These are phyloP conservation scores for Vitis rotundifolia DNA, from an alignment of 164 flowering plant species.

Conservation along the genomic window DNA sequence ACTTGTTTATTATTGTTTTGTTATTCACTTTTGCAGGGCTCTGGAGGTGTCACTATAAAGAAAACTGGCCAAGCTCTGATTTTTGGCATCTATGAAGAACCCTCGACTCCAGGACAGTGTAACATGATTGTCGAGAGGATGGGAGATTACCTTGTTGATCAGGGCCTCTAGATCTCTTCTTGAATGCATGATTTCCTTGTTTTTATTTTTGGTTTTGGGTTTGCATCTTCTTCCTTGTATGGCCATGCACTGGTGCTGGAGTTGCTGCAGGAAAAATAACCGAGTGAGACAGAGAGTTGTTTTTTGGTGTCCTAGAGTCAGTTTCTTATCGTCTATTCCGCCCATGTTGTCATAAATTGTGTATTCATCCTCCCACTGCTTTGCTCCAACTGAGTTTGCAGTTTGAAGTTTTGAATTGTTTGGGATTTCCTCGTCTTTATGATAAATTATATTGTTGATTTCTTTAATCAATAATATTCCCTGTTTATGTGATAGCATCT, in stretches of 20 bases:
- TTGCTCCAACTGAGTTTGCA: not conserved
- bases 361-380: slow-evolving; percentile 1
- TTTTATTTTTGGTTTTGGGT: slow-evolving; percentile 2
- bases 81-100: slow-evolving; percentile 41
- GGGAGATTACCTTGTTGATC: slow-evolving; percentile 46
- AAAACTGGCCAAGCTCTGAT: slow-evolving; percentile 37
- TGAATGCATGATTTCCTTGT: not conserved
- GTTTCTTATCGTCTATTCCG: not conserved
- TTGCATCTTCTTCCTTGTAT: slow-evolving; percentile 12
- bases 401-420: slow-evolving; percentile 16
- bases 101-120: slow-evolving; percentile 48
- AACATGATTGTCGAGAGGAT: slow-evolving; percentile 48
- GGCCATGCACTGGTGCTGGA: slow-evolving; percentile 6
- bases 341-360: not conserved
- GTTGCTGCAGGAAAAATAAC: slow-evolving; percentile 20
- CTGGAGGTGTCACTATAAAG: slow-evolving; percentile 43
- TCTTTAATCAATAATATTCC: too few relatives aligned
- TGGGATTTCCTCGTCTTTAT: too few relatives aligned
- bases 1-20: too few relatives aligned
- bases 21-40: slow-evolving; percentile 25
- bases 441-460: too few relatives aligned
- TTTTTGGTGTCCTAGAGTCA: slow-evolving; percentile 9
- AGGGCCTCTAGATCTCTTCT: slow-evolving; percentile 30
- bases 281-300: slow-evolving; percentile 7
- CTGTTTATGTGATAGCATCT: too few relatives aligned